Percentiles rank a stretch among this genome's conserved stretches.
These are phyloP conservation scores for Cystoderma amianthinum DNA, from an alignment of 768 basidiomycete species.

Conservation along the genomic window DNA sequence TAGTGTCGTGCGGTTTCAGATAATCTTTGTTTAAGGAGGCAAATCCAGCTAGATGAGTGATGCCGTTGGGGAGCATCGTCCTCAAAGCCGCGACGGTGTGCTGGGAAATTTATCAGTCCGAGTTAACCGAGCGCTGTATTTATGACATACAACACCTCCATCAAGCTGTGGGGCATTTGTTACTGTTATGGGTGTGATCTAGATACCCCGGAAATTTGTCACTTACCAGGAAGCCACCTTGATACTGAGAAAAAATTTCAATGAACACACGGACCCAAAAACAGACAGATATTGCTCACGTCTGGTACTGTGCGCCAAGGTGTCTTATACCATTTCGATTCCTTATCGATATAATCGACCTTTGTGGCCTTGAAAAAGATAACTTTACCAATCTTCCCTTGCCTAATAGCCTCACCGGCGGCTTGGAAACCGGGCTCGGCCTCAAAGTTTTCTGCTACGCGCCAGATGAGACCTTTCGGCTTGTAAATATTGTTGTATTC, in stretches of 20 bases:
- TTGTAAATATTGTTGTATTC: constrained; percentile 61
- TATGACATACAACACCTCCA: constrained; percentile 62
- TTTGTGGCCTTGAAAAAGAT: constrained; percentile 55
- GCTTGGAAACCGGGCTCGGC: constrained; percentile 51
- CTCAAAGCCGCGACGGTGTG: constrained; percentile 65
- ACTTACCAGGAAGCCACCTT: constrained; percentile 78
- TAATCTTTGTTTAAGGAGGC: constrained; percentile 65
- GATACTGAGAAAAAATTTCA: constrained; percentile 38
- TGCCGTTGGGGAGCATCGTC: constrained; percentile 43
- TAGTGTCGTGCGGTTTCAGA: constrained; percentile 76
- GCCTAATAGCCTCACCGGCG: constrained; percentile 40
- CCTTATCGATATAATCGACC: constrained; percentile 48
- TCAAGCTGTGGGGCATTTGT: constrained; percentile 71
- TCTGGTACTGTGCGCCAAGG: constrained; percentile 82
- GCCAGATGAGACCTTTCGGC: constrained; percentile 67
- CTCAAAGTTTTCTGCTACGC: constrained; percentile 76
- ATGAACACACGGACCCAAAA: constrained; percentile 3
- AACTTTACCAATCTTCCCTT: constrained; percentile 68
- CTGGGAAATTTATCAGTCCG: constrained; percentile 22
- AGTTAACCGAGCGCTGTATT: no score
- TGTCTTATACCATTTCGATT: constrained; percentile 74
- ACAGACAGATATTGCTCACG: constrained; percentile 30
- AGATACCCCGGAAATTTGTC: constrained; percentile 3
- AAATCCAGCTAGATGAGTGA: constrained; percentile 55
- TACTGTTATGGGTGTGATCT: constrained; percentile 1